Evolutionary conservation across 2,329 filamentous ascomycete genomes (phyloP).

Genomic region (Amauroascus niger): DNA sequence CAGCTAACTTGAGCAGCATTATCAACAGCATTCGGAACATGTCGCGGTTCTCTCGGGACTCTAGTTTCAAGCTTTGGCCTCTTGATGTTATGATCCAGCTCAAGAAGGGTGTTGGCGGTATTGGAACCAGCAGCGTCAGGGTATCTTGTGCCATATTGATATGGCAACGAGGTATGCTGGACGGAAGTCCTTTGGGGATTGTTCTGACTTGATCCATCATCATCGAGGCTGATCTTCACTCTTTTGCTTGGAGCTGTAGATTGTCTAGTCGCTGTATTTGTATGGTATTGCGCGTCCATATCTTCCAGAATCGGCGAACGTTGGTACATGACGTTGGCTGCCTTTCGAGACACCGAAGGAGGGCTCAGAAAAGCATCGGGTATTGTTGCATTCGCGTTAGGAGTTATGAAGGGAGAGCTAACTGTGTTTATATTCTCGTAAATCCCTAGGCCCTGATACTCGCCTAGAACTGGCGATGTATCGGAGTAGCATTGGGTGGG

Average conservation of each 20-base stretch:
- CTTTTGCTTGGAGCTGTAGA: neutral
- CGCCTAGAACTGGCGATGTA: conserved; percentile 19
- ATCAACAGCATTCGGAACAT: conserved; percentile 4
- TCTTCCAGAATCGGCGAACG: neutral
- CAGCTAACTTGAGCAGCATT: neutral
- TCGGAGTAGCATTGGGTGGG: conserved; percentile 20
- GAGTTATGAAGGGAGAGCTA: conserved; percentile 19
- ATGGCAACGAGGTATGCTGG: conserved; percentile 7
- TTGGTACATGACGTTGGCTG: conserved; percentile 5
- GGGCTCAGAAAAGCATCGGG: conserved; percentile 11
- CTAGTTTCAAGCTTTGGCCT: conserved; percentile 8
- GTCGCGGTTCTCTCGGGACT: conserved; percentile 2
- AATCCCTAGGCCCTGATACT: conserved; percentile 17
- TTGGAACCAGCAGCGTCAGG: neutral
- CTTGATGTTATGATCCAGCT: conserved; percentile 11
- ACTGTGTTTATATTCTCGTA: conserved; percentile 22
- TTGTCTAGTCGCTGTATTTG: conserved; percentile 1
- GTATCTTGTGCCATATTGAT: conserved; percentile 18
- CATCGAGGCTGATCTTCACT: neutral
- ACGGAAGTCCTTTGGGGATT: conserved; percentile 7
- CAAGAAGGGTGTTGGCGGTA: conserved; percentile 4
- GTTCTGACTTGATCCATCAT: neutral
- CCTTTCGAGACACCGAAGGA: neutral
- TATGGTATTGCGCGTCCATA: neutral
- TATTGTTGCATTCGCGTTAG: conserved; percentile 1